Percentiles rank a stretch among this genome's conserved stretches.
Evolutionary conservation across 2,329 filamentous ascomycete genomes (phyloP).

Genomic region (Didymella pomorum): DNA sequence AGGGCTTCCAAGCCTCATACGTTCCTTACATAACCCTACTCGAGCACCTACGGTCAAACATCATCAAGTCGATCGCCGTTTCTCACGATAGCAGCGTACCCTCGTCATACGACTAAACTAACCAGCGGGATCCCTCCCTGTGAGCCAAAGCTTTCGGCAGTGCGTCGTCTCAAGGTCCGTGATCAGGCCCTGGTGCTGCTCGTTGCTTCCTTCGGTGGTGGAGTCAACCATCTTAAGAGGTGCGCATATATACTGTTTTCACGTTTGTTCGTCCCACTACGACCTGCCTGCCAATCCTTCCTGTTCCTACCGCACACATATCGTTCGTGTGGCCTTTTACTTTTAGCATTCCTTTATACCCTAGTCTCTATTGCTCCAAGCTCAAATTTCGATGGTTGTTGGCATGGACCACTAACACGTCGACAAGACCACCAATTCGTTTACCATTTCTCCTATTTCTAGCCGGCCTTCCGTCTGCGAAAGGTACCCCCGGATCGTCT

Average conservation of each 20-base stretch:
- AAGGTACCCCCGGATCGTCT: conserved; percentile 35
- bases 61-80: conserved; percentile 16
- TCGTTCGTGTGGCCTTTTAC: conserved; percentile 9
- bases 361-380: conserved; percentile 24
- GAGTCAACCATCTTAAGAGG: conserved; percentile 39
- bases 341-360: conserved; percentile 11
- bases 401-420: conserved; percentile 38
- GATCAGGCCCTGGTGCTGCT: conserved; percentile 36
- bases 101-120: conserved; percentile 39
- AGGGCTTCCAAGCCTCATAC: conserved; percentile 1
- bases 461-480: conserved; percentile 37
- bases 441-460: conserved; percentile 22
- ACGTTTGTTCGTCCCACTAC: conserved; percentile 34
- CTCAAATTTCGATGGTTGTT: conserved; percentile 29
- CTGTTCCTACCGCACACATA: conserved; percentile 7
- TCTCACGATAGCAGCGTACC: conserved; percentile 29
- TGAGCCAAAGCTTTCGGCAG: conserved; percentile 34
- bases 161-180: conserved; percentile 29
- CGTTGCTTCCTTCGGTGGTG: conserved; percentile 32
- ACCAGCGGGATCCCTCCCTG: conserved; percentile 32
- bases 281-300: conserved; percentile 22
- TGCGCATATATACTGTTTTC: conserved; percentile 44
- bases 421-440: conserved; percentile 26
- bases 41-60: conserved; percentile 1
- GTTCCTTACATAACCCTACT: conserved; percentile 1